These are phyloP conservation scores for Russula virescens DNA, from an alignment of 768 basidiomycete genomes.

Conservation along the genomic window DNA sequence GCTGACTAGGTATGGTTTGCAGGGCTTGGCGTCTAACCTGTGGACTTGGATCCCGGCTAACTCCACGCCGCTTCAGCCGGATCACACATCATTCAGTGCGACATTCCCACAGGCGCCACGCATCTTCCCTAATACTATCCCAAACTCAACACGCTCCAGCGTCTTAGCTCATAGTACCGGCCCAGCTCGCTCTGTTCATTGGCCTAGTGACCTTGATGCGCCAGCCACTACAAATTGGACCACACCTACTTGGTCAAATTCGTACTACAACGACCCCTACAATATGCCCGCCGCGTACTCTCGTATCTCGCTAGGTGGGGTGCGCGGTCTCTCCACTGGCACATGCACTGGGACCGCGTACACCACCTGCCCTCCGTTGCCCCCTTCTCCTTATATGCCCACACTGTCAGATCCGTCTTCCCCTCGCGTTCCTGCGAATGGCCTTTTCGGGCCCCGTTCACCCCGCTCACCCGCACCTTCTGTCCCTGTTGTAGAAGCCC, in stretches of 20 bases:
- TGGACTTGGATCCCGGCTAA: constrained; percentile 12
- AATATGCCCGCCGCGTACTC: background rate
- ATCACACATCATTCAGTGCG: constrained; percentile 9
- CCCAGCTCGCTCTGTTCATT: constrained; percentile 17
- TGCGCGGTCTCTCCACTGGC: background rate
- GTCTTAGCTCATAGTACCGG: constrained; percentile 13
- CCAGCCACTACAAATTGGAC: background rate
- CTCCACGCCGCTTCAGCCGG: constrained; percentile 2
- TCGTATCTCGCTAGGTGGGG: constrained; percentile 1
- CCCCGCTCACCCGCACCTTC: background rate
- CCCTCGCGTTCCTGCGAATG: background rate
- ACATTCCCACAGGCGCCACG: constrained; percentile 15
- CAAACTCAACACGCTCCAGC: constrained; percentile 14
- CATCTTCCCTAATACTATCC: constrained; percentile 13
- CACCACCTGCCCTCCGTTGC: background rate
- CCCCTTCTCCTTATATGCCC: background rate
- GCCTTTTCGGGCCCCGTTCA: background rate
- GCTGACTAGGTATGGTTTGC: background rate
- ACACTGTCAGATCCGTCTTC: background rate
- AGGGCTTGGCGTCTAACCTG: constrained; percentile 1
- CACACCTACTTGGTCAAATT: background rate
- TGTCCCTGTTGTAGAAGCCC: background rate
- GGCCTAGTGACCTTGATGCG: constrained; percentile 13
- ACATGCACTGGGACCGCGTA: background rate
- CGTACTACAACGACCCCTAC: background rate